Conservation (phyloP, 164 flowering plant species). For the Stephania japonica region DNA sequence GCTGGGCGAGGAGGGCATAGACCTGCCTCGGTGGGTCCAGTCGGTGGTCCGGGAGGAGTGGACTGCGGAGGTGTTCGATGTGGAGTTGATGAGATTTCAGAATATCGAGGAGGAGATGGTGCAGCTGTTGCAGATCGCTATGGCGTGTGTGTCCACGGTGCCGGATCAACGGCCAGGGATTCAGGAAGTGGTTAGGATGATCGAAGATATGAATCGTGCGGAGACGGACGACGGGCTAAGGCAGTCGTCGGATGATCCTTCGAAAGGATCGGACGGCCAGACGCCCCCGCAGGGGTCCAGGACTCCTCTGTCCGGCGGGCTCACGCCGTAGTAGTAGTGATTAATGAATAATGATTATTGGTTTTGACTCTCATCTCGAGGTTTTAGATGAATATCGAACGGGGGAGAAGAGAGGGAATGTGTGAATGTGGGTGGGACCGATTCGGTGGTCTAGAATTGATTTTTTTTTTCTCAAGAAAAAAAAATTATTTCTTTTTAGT, state of each 20-base stretch:
- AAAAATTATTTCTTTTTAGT: conserved; percentile 7
- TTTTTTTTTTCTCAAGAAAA: background rate
- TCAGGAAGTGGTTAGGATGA: conserved; percentile 69
- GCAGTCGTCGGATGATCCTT: conserved; percentile 77
- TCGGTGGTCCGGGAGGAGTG: conserved; percentile 96
- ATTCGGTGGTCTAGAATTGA: no score
- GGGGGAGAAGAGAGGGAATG: no score
- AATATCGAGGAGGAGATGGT: conserved; percentile 96
- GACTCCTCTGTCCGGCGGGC: conserved; percentile 39
- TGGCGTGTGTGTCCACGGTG: conserved; percentile 79
- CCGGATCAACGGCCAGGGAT: conserved; percentile 85
- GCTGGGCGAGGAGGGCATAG: conserved; percentile 88
- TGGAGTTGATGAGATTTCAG: conserved; percentile 77
- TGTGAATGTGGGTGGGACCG: conserved; percentile 1
- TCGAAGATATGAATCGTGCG: conserved; percentile 64
- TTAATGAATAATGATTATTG: no score
- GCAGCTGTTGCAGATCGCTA: conserved; percentile 85
- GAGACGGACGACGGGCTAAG: conserved; percentile 70
- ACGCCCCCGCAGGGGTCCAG: conserved; percentile 57
- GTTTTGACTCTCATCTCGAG: no score
- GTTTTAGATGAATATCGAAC: no score
- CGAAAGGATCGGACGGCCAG: conserved; percentile 70
- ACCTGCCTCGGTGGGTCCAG: conserved; percentile 95
- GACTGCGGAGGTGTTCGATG: conserved; percentile 98
- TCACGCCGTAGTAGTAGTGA: conserved; percentile 34